phyloP scores from a whole-genome alignment of 371 early-diverging fungal genomes.

The Entomophthora muscae region DNA sequence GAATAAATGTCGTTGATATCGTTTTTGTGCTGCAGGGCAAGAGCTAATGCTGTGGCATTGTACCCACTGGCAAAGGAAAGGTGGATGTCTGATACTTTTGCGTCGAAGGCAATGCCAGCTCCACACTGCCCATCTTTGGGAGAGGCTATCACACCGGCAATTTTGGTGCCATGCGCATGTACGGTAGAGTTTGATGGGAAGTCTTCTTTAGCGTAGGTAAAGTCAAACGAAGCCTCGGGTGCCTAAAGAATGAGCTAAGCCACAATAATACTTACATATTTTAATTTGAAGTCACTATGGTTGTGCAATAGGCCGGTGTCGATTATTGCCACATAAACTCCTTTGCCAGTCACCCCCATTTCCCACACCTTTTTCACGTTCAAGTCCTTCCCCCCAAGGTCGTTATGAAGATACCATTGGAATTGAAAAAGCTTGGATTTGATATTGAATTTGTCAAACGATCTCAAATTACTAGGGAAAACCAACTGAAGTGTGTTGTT shows the following conservation, averaged over 20 bases:
- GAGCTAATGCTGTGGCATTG: constrained; percentile 75
- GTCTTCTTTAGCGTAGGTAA: constrained; percentile 53
- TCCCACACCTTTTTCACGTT: constrained; percentile 17
- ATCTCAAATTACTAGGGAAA: too few species aligned
- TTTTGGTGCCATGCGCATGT: constrained; percentile 89
- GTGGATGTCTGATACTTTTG: constrained; percentile 76
- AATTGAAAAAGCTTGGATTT: too few species aligned
- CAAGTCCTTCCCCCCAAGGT: constrained; percentile 63
- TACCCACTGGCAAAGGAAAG: constrained; percentile 72
- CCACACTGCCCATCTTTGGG: constrained; percentile 75
- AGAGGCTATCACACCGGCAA: constrained; percentile 94
- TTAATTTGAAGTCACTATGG: constrained; percentile 26
- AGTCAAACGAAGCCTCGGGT: constrained; percentile 78
- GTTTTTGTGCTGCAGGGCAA: constrained; percentile 65
- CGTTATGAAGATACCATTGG: too few species aligned
- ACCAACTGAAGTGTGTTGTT: too few species aligned
- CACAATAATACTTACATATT: too few species aligned
- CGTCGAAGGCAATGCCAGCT: constrained; percentile 85
- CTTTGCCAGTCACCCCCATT: constrained; percentile 33
- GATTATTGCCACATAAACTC: constrained; percentile 83
- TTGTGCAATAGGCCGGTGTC: constrained; percentile 27
- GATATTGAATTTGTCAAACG: too few species aligned
- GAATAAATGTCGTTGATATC: constrained; percentile 83
- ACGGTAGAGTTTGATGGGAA: constrained; percentile 53
- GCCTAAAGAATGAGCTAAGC: too few species aligned